phyloP scores from a whole-genome alignment of 2,329 filamentous ascomycete species.

The Hawksworthiomyces lignivorus region DNA sequence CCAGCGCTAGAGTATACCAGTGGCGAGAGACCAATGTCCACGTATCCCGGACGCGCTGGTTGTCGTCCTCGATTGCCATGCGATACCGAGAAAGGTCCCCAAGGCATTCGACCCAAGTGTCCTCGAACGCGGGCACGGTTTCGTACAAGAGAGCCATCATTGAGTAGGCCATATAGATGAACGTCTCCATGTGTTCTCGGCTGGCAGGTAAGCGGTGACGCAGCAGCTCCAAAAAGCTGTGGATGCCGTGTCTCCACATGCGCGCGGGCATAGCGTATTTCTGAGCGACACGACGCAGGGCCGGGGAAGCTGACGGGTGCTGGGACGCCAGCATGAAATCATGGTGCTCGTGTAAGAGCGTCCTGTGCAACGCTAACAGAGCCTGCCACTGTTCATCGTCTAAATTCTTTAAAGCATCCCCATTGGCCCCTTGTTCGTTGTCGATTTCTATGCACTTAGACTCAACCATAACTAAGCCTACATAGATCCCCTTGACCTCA shows the following conservation, averaged over 20 bases:
- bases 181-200: conserved; percentile 82
- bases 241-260: conserved; percentile 93
- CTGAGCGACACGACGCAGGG: conserved; percentile 59
- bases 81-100: conserved; percentile 78
- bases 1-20: conserved; percentile 80
- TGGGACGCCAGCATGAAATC: conserved; percentile 84
- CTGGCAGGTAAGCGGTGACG: conserved; percentile 67
- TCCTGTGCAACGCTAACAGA: conserved; percentile 72
- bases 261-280: conserved; percentile 89
- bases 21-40: conserved; percentile 75
- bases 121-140: conserved; percentile 71
- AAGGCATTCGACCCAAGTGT: conserved; percentile 90
- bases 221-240: conserved; percentile 72
- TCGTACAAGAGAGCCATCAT: conserved; percentile 86
- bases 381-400: conserved; percentile 74
- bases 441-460: conserved; percentile 81
- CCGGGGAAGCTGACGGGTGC: conserved; percentile 67
- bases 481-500: conserved; percentile 79
- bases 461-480: conserved; percentile 78
- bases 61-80: conserved; percentile 86
- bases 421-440: conserved; percentile 42
- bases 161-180: conserved; percentile 81
- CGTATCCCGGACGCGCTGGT: conserved; percentile 64
- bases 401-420: conserved; percentile 34
- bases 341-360: conserved; percentile 72